Evolutionary conservation across 208 protist genomes (phyloP), one percentile per base, ranked within the genome.

Genomic region (Strigomonas culicis): DNA sequence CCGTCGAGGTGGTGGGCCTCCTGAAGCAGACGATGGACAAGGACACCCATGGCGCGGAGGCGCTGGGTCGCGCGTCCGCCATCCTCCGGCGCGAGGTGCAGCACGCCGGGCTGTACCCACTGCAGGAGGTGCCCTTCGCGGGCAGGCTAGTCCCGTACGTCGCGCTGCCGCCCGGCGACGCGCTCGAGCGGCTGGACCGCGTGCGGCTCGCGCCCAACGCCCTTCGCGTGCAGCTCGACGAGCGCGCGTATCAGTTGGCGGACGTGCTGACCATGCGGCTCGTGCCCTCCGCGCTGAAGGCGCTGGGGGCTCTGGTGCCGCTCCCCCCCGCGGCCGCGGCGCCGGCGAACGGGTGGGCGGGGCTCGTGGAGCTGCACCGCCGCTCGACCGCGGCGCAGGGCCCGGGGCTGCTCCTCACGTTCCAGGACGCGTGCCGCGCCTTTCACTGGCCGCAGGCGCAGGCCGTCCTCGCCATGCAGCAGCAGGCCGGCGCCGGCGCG

Each of bases 81-180:
- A 70, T 92, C 13, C 43, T 95, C 34, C 25, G 64, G 22, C 39
- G 56, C 4, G 85, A 90, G 63, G 44, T 47, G 4, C 52, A 57
- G 4, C 69, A 80, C 32, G 63, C 85, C 13, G 89, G 89, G 15
- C 61, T 95, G 31, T 80, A 95, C 52, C 63, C 79, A 4, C 62
- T 95, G 52, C 70, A 59, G 34, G 58, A 74, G 63, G 78, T 84
- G 51, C 51, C 58, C 11, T 46, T 92, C 50, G 72, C 75, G 4
- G n/a, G n/a, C n/a, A n/a, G n/a, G n/a, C n/a, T n/a, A n/a, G n/a
- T n/a, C n/a, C n/a, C n/a, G n/a, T n/a, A n/a, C n/a, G n/a, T n/a
- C n/a, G n/a, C n/a, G n/a, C n/a, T n/a, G n/a, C n/a, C n/a, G n/a
- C n/a, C n/a, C n/a, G n/a, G n/a, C n/a, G n/a, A n/a, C n/a, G n/a